Evolutionary conservation across 257 asterid species (phyloP).

Genomic region (Salvia splendens): DNA sequence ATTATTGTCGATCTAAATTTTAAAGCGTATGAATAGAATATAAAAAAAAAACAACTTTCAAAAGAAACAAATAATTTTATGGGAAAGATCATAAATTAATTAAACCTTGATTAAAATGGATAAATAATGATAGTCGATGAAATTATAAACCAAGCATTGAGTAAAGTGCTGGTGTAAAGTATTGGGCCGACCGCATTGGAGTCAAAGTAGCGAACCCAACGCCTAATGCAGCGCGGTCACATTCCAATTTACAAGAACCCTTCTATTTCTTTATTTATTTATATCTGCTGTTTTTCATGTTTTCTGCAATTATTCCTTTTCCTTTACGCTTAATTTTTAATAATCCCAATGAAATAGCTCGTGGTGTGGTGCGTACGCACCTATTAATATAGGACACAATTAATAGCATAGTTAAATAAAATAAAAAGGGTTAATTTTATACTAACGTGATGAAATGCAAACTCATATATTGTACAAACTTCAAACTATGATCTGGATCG

Average conservation of each 20-base stretch:
- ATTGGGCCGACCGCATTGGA: slow-evolving; percentile 54
- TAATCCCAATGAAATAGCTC: slow-evolving; percentile 49
- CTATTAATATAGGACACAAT: slow-evolving; percentile 26
- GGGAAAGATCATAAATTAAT: too few relatives aligned
- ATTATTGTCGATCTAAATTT: too few relatives aligned
- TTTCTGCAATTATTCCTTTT: slow-evolving; percentile 44
- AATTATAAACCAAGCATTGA: neutral
- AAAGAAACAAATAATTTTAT: too few relatives aligned
- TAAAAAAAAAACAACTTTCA: too few relatives aligned
- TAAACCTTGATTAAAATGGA: too few relatives aligned
- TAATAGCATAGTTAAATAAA: neutral
- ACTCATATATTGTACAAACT: too few relatives aligned
- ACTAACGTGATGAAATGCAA: too few relatives aligned
- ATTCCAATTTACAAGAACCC: slow-evolving; percentile 50
- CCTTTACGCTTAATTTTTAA: slow-evolving; percentile 47
- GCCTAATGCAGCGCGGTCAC: slow-evolving; percentile 82
- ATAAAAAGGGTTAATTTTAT: slow-evolving; percentile 3
- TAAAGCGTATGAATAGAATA: too few relatives aligned
- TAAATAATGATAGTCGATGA: too few relatives aligned
- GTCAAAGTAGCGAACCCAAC: slow-evolving; percentile 74
- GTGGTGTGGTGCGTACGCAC: slow-evolving; percentile 28
- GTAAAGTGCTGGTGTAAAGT: slow-evolving; percentile 32
- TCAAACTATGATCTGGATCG: too few relatives aligned
- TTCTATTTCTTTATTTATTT: neutral
- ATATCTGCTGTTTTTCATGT: slow-evolving; percentile 13